These are phyloP conservation scores for Trichoderma sp. DNA, from an alignment of 2,329 filamentous ascomycete species.

Conservation along the genomic window DNA sequence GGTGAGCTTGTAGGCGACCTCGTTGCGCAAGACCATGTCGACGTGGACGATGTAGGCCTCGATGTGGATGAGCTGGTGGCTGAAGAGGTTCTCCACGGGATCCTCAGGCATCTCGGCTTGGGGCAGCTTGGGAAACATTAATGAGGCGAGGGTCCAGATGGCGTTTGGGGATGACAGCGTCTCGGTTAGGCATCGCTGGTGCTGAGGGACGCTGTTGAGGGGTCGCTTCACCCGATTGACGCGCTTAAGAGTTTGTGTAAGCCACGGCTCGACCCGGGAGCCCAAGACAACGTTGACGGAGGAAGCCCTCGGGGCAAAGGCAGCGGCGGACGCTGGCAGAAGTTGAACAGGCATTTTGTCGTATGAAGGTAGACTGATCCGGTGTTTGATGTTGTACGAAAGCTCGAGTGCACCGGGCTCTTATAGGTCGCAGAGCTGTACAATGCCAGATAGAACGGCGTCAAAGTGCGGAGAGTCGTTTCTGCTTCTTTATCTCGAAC, in stretches of 20 bases:
- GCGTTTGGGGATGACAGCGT: slow-evolving; percentile 84
- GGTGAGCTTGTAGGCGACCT: slow-evolving; percentile 97
- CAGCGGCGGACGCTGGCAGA: slow-evolving; percentile 89
- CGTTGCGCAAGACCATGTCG: slow-evolving; percentile 96
- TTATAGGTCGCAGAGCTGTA: not conserved
- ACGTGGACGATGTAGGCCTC: slow-evolving; percentile 98
- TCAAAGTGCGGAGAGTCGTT: not conserved
- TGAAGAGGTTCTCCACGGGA: slow-evolving; percentile 81
- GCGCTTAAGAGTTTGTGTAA: slow-evolving; percentile 93
- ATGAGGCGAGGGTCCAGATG: slow-evolving; percentile 89
- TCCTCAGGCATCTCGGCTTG: slow-evolving; percentile 81
- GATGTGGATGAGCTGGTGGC: slow-evolving; percentile 88
- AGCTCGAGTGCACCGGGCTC: not conserved
- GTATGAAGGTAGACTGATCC: not conserved
- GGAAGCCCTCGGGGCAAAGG: slow-evolving; percentile 85
- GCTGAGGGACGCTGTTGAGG: slow-evolving; percentile 93
- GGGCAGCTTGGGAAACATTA: slow-evolving; percentile 89
- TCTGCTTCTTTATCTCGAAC: slow-evolving; percentile 1
- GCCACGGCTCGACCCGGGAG: slow-evolving; percentile 91
- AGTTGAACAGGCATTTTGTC: slow-evolving; percentile 80
- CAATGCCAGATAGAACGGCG: not conserved
- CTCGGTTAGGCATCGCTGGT: slow-evolving; percentile 92
- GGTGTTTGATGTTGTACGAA: not conserved
- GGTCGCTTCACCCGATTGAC: slow-evolving; percentile 96
- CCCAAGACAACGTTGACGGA: slow-evolving; percentile 93